Evolutionary conservation across 1,139 yeast genomes (phyloP), one percentile per base, ranked within the genome.

Genomic region (Kodamaea sp.): DNA sequence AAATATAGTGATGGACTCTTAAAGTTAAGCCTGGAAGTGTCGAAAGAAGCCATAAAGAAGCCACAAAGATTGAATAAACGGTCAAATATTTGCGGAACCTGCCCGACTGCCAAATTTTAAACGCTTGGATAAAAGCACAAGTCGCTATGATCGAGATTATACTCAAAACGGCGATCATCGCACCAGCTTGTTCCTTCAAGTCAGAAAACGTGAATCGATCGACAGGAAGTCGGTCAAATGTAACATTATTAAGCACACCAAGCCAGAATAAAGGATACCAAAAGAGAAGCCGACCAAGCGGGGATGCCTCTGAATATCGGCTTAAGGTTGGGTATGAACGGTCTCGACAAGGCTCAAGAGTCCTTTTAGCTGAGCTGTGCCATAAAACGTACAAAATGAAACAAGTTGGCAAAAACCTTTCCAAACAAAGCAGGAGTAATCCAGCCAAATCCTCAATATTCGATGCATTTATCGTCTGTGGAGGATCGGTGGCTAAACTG

Each of bases 211-310:
- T 84, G 34, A 92, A 67, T 42, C 98, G 67, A 55, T 92, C 97
- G 8, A 90, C 81, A 0, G 97, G 96, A 12, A 92, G 63, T 45
- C 90, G 66, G 53, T 88, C 97, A 62, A 90, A 89, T 0, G 96
- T 88, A 52, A 87, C 75, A 58, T 89, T 89, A 56, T 90, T 90
- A 52, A 89, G 69, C 31, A 86, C 73, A 1, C 97, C 96, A 2
- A 86, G 53, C 95, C 96, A 88, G 53, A 85, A 84, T 5, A 83
- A 69, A 0, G 90, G 84, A 46, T 84, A 84, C 92, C 95, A 90
- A 31, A 82, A 55, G 0, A 83, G 31, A 0, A 79, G 52, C 39
- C 86, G 74, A 36, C 79, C 71, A 15, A 88, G 43, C 1, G 81
- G 63, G 9, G 44, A 38, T 12, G 9, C 24, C 9, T 15, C 23